These are phyloP conservation scores for Mercurialis annua DNA, from an alignment of 345 rosid species.

Conservation along the genomic window DNA sequence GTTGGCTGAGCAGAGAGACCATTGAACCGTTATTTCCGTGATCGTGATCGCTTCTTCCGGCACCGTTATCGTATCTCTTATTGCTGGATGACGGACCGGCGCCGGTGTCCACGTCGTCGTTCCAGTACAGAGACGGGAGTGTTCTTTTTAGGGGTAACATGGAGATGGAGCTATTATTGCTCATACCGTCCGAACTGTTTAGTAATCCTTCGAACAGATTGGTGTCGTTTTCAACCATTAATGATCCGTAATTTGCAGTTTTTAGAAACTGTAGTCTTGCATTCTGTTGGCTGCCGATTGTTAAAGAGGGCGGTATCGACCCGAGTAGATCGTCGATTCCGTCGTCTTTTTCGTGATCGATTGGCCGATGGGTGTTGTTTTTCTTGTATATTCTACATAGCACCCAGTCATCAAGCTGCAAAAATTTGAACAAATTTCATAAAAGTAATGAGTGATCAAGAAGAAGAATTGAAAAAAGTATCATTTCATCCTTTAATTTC, in stretches of 20 bases:
- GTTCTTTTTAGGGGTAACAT: slow-evolving; percentile 57
- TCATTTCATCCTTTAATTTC: no score
- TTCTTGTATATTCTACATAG: slow-evolving; percentile 91
- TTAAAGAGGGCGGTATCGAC: slow-evolving; percentile 48
- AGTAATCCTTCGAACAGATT: slow-evolving; percentile 44
- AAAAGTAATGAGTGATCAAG: neutral
- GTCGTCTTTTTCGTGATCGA: slow-evolving; percentile 61
- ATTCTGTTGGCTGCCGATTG: slow-evolving; percentile 31
- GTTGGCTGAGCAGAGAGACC: slow-evolving; percentile 44
- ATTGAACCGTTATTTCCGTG: slow-evolving; percentile 46
- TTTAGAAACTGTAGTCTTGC: slow-evolving; percentile 29
- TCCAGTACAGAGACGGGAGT: slow-evolving; percentile 61
- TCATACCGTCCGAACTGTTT: slow-evolving; percentile 17
- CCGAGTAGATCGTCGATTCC: slow-evolving; percentile 46
- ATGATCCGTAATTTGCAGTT: slow-evolving; percentile 31
- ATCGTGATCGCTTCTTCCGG: slow-evolving; percentile 22
- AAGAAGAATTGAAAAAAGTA: no score
- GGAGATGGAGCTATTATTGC: slow-evolving; percentile 19
- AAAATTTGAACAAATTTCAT: neutral
- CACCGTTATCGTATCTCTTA: slow-evolving; percentile 43
- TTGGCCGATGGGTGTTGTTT: slow-evolving; percentile 41
- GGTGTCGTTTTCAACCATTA: slow-evolving; percentile 43
- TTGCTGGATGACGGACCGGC: slow-evolving; percentile 41
- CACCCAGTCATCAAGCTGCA: slow-evolving; percentile 96
- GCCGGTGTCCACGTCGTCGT: slow-evolving; percentile 28